phyloP scores from a whole-genome alignment of 306 rosid species.

The Vicia faba region DNA sequence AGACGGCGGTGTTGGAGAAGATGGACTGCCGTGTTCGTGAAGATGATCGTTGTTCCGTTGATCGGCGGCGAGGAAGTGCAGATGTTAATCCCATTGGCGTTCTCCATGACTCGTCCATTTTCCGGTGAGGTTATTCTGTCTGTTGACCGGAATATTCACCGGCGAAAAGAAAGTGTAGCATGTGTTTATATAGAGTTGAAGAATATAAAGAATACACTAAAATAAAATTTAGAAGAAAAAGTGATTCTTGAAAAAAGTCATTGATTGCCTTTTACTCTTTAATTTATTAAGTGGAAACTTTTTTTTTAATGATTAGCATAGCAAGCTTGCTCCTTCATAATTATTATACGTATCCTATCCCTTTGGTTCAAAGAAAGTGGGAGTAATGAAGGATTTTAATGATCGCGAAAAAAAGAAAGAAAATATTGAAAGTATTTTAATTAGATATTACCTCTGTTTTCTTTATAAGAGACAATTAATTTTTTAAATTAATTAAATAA shows the following conservation, averaged over 20 bases:
- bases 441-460: no score
- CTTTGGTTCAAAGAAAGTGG: no score
- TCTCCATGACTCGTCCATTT: slow-evolving; percentile 85
- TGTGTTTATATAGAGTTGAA: slow-evolving; percentile 38
- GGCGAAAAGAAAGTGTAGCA: slow-evolving; percentile 29
- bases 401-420: no score
- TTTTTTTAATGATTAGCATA: no score
- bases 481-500: no score
- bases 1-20: slow-evolving; percentile 28
- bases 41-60: slow-evolving; percentile 52
- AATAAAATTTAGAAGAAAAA: slow-evolving; percentile 4
- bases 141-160: slow-evolving; percentile 30
- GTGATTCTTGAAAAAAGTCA: slow-evolving; percentile 30
- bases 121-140: slow-evolving; percentile 29
- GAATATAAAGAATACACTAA: not conserved
- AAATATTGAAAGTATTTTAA: no score
- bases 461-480: no score
- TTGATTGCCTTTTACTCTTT: slow-evolving; percentile 41
- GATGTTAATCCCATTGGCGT: slow-evolving; percentile 65
- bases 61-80: slow-evolving; percentile 61
- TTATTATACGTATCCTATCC: no score
- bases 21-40: slow-evolving; percentile 33
- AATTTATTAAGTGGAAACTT: no score
- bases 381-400: no score
- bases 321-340: no score